Conservation (phyloP, 768 basidiomycete genomes). For the Collybia sordida region DNA sequence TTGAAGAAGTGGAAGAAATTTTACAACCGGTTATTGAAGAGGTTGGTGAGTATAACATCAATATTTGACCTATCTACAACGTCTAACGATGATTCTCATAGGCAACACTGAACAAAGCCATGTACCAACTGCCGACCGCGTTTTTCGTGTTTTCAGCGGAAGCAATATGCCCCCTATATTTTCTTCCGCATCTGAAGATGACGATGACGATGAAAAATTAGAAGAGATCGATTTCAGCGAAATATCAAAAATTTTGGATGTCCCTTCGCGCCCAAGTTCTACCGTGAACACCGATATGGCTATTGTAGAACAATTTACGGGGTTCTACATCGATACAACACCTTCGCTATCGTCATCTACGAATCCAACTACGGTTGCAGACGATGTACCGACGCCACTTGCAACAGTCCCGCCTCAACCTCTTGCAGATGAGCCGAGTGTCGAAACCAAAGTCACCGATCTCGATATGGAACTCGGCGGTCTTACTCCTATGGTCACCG, state of each 20-base stretch:
- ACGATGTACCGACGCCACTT: neutral
- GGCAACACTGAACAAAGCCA: conserved; percentile 52
- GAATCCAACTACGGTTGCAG: neutral
- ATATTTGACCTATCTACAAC: conserved; percentile 1
- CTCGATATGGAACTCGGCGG: too few relatives aligned
- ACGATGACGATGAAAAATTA: conserved; percentile 34
- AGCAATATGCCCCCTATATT: conserved; percentile 17
- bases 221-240: conserved; percentile 72
- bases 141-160: conserved; percentile 62
- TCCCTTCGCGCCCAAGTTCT: conserved; percentile 13
- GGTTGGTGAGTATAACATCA: conserved; percentile 38
- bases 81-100: conserved; percentile 14
- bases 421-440: neutral
- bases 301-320: conserved; percentile 30
- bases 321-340: conserved; percentile 23
- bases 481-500: too few relatives aligned
- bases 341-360: neutral
- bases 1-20: conserved; percentile 60
- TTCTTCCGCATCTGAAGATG: conserved; percentile 28
- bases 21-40: conserved; percentile 53
- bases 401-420: neutral
- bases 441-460: neutral
- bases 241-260: conserved; percentile 43
- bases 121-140: conserved; percentile 69
- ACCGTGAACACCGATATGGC: conserved; percentile 11